Percentiles rank a stretch among this genome's conserved stretches.
Conservation (phyloP, 2,329 filamentous ascomycete genomes). For the Fulvia fulva region DNA sequence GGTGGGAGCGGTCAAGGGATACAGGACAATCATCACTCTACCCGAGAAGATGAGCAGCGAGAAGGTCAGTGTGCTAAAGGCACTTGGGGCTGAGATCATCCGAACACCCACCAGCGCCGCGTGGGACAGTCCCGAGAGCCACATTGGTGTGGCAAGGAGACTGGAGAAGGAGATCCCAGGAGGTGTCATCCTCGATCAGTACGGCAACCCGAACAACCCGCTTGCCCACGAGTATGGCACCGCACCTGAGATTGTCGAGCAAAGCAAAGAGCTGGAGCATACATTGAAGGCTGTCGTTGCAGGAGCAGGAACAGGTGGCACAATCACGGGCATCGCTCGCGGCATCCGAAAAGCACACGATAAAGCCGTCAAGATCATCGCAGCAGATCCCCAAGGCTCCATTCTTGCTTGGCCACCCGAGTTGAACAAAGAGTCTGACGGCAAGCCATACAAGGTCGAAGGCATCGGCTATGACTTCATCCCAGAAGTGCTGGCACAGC, state of each 20-base stretch:
- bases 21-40: constrained; percentile 97
- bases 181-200: constrained; percentile 95
- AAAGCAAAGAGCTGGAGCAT: constrained; percentile 62
- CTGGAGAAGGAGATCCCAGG: constrained; percentile 95
- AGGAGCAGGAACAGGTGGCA: constrained; percentile 91
- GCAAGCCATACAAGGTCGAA: constrained; percentile 93
- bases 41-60: constrained; percentile 99
- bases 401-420: constrained; percentile 77
- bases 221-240: constrained; percentile 90
- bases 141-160: constrained; percentile 88
- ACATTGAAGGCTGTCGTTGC: constrained; percentile 80
- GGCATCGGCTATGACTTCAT: constrained; percentile 99
- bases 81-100: constrained; percentile 94
- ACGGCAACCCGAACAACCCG: constrained; percentile 87
- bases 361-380: constrained; percentile 77
- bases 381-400: constrained; percentile 87
- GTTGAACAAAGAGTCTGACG: constrained; percentile 75
- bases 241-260: constrained; percentile 91
- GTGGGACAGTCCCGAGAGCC: constrained; percentile 89
- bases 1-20: constrained; percentile 92
- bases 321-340: constrained; percentile 81
- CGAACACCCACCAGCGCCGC: constrained; percentile 94
- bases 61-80: constrained; percentile 91
- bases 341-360: constrained; percentile 82
- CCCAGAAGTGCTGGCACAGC: constrained; percentile 82